Percentiles rank a stretch among this genome's conserved stretches.
Conservation (phyloP, 106 monocot genomes). For the Vanilla planifolia region DNA sequence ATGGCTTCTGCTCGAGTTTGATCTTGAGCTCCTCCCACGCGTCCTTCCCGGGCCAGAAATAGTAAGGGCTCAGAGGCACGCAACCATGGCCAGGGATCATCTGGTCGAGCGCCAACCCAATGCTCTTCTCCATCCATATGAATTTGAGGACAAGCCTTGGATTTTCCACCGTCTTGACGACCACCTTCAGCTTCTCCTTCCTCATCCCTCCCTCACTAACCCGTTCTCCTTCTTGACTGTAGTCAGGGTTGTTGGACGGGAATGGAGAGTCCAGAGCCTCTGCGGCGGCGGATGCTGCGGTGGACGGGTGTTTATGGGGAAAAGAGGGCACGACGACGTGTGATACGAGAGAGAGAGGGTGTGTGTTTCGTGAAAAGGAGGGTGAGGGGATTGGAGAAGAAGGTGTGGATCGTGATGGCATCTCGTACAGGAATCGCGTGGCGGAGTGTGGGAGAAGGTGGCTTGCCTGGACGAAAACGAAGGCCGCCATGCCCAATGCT, state of each 20-base stretch:
- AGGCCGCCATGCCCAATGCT: no score
- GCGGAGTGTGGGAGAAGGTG: no score
- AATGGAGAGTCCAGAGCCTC: neutral
- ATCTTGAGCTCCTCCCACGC: constrained; percentile 72
- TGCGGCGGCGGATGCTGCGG: neutral
- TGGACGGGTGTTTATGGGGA: no score
- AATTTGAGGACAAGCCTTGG: constrained; percentile 30
- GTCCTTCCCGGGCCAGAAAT: constrained; percentile 65
- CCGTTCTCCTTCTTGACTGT: neutral
- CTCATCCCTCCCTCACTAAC: neutral
- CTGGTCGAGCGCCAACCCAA: constrained; percentile 46
- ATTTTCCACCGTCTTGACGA: constrained; percentile 35
- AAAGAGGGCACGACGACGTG: no score
- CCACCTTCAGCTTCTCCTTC: constrained; percentile 27
- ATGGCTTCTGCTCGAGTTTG: constrained; percentile 44
- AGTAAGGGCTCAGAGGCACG: constrained; percentile 50
- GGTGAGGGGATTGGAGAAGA: no score
- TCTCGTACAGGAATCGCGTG: no score
- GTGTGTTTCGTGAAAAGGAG: no score
- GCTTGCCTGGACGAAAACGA: no score
- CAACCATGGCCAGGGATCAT: constrained; percentile 41
- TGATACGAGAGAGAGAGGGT: no score
- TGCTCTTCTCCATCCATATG: constrained; percentile 42
- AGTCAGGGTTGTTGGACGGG: neutral
- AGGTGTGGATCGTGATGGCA: no score